Conservation (phyloP, 2,329 filamentous ascomycete genomes). For the Aspergillus niger region DNA sequence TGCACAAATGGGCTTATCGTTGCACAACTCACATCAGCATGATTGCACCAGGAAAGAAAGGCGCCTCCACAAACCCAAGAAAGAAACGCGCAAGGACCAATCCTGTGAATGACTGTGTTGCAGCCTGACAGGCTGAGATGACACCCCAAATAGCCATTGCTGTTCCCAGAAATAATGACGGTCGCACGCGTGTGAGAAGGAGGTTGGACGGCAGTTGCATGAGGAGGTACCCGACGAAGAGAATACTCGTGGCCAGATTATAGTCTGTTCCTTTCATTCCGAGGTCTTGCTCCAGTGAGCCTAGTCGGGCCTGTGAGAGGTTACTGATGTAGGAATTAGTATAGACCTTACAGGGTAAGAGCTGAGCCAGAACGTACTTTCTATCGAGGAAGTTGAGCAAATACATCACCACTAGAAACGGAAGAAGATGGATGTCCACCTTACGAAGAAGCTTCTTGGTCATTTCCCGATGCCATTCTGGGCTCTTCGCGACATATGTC, state of each 20-base stretch:
- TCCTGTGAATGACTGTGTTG: slow-evolving; percentile 44
- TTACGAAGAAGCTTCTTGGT: slow-evolving; percentile 28
- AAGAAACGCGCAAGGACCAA: slow-evolving; percentile 47
- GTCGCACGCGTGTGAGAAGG: slow-evolving; percentile 56
- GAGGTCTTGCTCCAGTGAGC: slow-evolving; percentile 56
- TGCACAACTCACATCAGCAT: slow-evolving; percentile 51
- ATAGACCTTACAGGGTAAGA: not conserved
- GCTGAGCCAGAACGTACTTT: slow-evolving; percentile 23
- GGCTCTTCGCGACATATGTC: slow-evolving; percentile 27
- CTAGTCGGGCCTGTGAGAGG: slow-evolving; percentile 58
- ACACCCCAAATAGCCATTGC: slow-evolving; percentile 41
- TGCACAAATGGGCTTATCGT: not conserved
- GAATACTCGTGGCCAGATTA: slow-evolving; percentile 57
- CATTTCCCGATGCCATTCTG: slow-evolving; percentile 31
- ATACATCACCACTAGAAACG: slow-evolving; percentile 35
- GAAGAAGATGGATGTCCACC: slow-evolving; percentile 33
- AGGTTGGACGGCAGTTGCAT: slow-evolving; percentile 66
- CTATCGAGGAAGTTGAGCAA: slow-evolving; percentile 36
- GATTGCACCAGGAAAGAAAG: slow-evolving; percentile 64
- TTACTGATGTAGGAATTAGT: slow-evolving; percentile 37
- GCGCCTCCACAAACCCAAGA: slow-evolving; percentile 42
- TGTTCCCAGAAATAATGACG: slow-evolving; percentile 55
- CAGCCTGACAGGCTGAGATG: slow-evolving; percentile 36
- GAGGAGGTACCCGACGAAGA: slow-evolving; percentile 62
- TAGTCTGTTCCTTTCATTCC: slow-evolving; percentile 59